These are phyloP conservation scores for Exserohilum turcica DNA, from an alignment of 2,329 filamentous ascomycete genomes.

Conservation along the genomic window DNA sequence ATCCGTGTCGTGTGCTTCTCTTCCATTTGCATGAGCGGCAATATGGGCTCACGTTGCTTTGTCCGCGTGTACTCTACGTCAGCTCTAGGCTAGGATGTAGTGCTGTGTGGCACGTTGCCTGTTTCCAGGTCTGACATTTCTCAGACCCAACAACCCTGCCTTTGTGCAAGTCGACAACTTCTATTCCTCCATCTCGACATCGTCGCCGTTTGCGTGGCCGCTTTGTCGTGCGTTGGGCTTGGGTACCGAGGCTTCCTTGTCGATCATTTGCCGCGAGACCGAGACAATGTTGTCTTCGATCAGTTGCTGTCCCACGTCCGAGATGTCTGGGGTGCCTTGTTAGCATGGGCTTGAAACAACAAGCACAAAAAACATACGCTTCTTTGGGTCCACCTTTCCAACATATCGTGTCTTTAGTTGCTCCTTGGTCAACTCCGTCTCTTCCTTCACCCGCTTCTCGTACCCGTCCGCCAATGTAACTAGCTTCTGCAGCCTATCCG, in stretches of 20 bases:
- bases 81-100: background rate
- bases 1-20: constrained; percentile 11
- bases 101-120: background rate
- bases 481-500: constrained; percentile 82
- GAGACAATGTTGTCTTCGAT: constrained; percentile 99
- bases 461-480: constrained; percentile 93
- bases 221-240: constrained; percentile 40
- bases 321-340: constrained; percentile 65
- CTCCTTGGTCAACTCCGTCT: constrained; percentile 95
- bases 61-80: background rate
- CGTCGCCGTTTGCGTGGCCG: constrained; percentile 34
- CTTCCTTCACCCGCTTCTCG: constrained; percentile 98
- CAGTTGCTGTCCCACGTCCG: constrained; percentile 92
- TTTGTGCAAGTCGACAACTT: background rate
- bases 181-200: constrained; percentile 34
- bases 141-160: background rate
- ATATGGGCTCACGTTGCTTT: background rate
- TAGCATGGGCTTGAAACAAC: constrained; percentile 11
- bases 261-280: constrained; percentile 98
- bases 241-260: constrained; percentile 96
- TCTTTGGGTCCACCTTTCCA: constrained; percentile 98
- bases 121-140: background rate
- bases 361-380: constrained; percentile 61
- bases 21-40: background rate
- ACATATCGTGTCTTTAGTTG: constrained; percentile 99